Percentiles rank a stretch among this genome's conserved stretches.
phyloP scores from a whole-genome alignment of 208 protist species.

The Crithidia mellificae region DNA sequence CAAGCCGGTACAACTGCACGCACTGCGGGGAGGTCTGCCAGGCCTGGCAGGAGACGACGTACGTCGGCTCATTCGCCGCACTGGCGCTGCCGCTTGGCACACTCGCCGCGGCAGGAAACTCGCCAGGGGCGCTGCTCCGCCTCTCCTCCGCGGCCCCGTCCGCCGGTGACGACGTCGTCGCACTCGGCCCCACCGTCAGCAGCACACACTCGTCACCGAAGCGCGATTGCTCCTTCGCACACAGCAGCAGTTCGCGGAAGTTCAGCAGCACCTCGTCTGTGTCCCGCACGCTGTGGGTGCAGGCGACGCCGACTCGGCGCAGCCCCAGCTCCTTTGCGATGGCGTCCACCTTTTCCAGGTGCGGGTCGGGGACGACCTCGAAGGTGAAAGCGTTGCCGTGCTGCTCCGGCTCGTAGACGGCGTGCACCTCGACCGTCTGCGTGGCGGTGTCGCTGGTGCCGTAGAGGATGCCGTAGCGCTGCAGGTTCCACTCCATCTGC shows the following conservation, averaged over 20 bases:
- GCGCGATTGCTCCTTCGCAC: slow-evolving; percentile 76
- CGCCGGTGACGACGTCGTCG: slow-evolving; percentile 6
- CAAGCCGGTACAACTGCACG: slow-evolving; percentile 82
- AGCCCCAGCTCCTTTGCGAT: slow-evolving; percentile 74
- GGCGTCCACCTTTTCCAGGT: slow-evolving; percentile 47
- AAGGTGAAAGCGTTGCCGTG: slow-evolving; percentile 62
- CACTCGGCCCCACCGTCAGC: slow-evolving; percentile 71
- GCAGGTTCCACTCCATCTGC: slow-evolving; percentile 71
- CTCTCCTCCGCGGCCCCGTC: neutral
- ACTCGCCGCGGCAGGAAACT: neutral
- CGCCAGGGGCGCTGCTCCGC: slow-evolving; percentile 18
- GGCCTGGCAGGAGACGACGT: slow-evolving; percentile 65
- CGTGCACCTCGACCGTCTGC: slow-evolving; percentile 71
- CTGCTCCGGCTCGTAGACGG: slow-evolving; percentile 89
- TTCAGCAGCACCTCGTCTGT: slow-evolving; percentile 38
- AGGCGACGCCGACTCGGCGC: slow-evolving; percentile 78
- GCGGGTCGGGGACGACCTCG: slow-evolving; percentile 41
- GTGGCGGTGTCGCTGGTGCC: slow-evolving; percentile 54
- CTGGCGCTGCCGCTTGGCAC: neutral
- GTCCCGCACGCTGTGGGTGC: slow-evolving; percentile 73
- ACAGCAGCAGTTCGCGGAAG: slow-evolving; percentile 77
- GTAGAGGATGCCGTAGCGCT: slow-evolving; percentile 89
- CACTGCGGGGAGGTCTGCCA: slow-evolving; percentile 90
- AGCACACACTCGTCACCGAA: slow-evolving; percentile 89
- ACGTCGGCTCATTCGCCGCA: neutral